Evolutionary conservation across 345 rosid genomes (phyloP), one percentile per base, ranked within the genome.

Genomic region (Eutrema yunnanense): DNA sequence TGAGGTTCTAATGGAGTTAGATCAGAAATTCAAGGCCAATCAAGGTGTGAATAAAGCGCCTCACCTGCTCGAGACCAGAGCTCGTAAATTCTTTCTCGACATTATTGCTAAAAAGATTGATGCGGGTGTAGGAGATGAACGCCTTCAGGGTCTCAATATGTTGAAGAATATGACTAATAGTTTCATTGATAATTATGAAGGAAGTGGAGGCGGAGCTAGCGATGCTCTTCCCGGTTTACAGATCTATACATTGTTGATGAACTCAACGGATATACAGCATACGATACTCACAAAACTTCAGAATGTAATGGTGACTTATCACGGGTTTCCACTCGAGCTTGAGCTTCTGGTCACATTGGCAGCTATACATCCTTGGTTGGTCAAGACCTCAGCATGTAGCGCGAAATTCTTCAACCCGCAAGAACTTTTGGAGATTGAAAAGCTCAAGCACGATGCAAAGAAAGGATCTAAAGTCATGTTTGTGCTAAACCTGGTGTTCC

Each of bases 401-500:
- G 63, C 64, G 11, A 92, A 86, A 40, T 88, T 90, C 74, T 89
- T 86, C 64, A 65, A 72, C 65, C 10, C 65, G 11, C 66, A 72
- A 3, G 96, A 87, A 70, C 70, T 88, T 75, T 9, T 5, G 8
- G 81, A 80, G 65, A 80, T 92, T n/a, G 96, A 88, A 48, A 88
- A 72, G 77, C 73, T 80, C 50, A 88, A 82, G 71, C 83, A 37
- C 11, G 88, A 92, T 34, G 81, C 78, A 3, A 84, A 72, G 65
- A 95, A 85, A 78, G 98, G 96, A 67, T 88, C 99, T 6, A 95
- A 95, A 74, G 93, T 95, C 80, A 95, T 88, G 89, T 95, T 95
- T 65, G 99, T 95, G 77, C 65, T 95, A 67, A 92, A 90, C 72
- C 89, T 95, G 3, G 87, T 95, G 61, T 85, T 79, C 69, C 86